Evolutionary conservation across 305 asterid species (phyloP), one percentile per base, ranked within the genome.

Genomic region (Rubia balearica): DNA sequence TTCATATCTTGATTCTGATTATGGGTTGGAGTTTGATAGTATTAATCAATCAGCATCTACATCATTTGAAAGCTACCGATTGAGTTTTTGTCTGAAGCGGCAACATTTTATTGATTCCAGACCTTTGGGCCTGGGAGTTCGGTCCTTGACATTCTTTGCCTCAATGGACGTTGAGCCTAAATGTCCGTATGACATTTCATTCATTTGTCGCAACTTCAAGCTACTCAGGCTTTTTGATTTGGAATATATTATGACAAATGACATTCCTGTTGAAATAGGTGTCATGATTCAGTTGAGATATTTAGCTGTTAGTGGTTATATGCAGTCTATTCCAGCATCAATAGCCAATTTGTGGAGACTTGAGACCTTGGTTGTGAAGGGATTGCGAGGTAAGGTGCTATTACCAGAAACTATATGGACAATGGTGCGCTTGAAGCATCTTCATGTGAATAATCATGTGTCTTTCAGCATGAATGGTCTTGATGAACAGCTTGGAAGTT

Each of bases 171-270:
- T 41, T 43, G 38, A 60, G 21, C 66, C 69, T 0, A 41, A 65
- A 66, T 65, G 77, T 67, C 77, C 80, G 0, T 68, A 71, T 16
- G 74, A 75, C 33, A 60, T 79, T 56, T 79, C 80, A 9, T 79
- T 69, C 57, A 19, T 75, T 22, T 69, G 43, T 24, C 22, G 42
- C 8, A 65, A 74, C 51, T 76, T 76, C 48, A 79, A 73, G 49
- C 56, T 76, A 66, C 74, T 80, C 48, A 61, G 45, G 61, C 71
- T 76, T 40, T 55, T 80, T 69, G 81, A 80, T 73, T 60, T 80
- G 27, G 73, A 67, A 56, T 30, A 75, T 22, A 60, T 80, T 74
- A 30, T 76, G 41, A 77, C 75, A 3, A 16, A 17, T 38, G 70
- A 64, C 49, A 70, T 80, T 61, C 71, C 76, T 1, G 10, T 5